Evolutionary conservation across 768 basidiomycete species (phyloP).

Genomic region (Naematelia aurantialba): DNA sequence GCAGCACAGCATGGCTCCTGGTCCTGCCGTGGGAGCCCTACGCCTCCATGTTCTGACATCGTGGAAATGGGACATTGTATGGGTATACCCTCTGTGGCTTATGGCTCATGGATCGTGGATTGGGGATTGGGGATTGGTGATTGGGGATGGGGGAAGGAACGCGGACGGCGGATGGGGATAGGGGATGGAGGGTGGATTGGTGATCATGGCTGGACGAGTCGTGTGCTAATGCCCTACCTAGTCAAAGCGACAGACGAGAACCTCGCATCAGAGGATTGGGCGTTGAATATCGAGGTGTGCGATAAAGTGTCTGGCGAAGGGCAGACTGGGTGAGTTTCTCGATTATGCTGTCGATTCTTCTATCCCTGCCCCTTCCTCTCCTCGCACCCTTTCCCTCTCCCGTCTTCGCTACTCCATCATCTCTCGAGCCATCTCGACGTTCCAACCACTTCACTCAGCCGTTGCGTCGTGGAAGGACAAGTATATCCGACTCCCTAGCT

Average conservation of each 20-base stretch:
- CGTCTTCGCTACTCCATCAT: neutral
- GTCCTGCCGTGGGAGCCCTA: too few species aligned
- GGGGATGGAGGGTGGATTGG: too few species aligned
- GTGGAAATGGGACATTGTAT: too few species aligned
- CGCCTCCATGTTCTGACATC: too few species aligned
- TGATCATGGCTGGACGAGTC: slow-evolving; percentile 2
- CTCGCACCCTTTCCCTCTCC: neutral
- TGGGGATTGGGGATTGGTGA: too few species aligned
- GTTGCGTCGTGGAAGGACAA: neutral
- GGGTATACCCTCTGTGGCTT: too few species aligned
- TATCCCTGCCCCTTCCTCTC: neutral
- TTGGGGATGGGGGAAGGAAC: too few species aligned
- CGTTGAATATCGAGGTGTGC: slow-evolving; percentile 84
- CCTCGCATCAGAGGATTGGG: slow-evolving; percentile 92
- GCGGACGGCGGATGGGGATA: too few species aligned
- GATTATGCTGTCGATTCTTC: neutral
- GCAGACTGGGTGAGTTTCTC: slow-evolving; percentile 65
- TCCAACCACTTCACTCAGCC: too few species aligned
- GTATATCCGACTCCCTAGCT: too few species aligned
- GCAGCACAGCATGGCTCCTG: neutral
- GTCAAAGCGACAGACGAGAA: slow-evolving; percentile 98
- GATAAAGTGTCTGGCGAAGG: slow-evolving; percentile 94
- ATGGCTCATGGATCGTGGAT: too few species aligned
- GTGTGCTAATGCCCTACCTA: slow-evolving; percentile 48
- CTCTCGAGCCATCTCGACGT: neutral